Evolutionary conservation across 306 rosid species (phyloP).

Genomic region (Carpinus fangiana): DNA sequence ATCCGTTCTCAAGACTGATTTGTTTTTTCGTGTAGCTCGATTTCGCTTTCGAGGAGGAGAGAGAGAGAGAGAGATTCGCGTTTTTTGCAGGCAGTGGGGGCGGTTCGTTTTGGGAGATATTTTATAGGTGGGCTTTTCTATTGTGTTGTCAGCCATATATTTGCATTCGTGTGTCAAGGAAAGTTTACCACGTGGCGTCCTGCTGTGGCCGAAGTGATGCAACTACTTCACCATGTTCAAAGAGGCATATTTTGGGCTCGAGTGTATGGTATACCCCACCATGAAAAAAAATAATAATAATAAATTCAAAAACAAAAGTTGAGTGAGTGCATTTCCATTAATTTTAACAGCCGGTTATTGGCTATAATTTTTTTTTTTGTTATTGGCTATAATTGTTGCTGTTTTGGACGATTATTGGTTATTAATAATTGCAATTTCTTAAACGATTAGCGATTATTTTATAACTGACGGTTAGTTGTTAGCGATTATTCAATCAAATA

Average conservation of each 20-base stretch:
- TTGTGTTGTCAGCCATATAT: slow-evolving; percentile 24
- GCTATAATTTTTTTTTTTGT: too few relatives aligned
- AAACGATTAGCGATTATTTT: too few relatives aligned
- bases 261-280: neutral
- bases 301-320: too few relatives aligned
- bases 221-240: neutral
- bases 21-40: slow-evolving; percentile 42
- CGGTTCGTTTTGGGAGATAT: slow-evolving; percentile 41
- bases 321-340: too few relatives aligned
- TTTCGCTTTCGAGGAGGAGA: slow-evolving; percentile 54
- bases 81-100: slow-evolving; percentile 49
- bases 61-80: slow-evolving; percentile 51
- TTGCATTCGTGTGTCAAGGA: slow-evolving; percentile 7
- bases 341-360: too few relatives aligned
- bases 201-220: neutral
- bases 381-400: too few relatives aligned
- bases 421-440: too few relatives aligned
- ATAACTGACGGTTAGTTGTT: too few relatives aligned
- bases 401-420: too few relatives aligned
- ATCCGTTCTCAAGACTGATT: slow-evolving; percentile 59
- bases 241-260: neutral
- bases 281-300: too few relatives aligned
- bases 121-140: slow-evolving; percentile 37
- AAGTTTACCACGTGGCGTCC: slow-evolving; percentile 15
- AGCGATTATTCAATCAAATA: too few relatives aligned